Conservation (phyloP, 176 grass and related monocot species). For the Oryza meyeriana region DNA sequence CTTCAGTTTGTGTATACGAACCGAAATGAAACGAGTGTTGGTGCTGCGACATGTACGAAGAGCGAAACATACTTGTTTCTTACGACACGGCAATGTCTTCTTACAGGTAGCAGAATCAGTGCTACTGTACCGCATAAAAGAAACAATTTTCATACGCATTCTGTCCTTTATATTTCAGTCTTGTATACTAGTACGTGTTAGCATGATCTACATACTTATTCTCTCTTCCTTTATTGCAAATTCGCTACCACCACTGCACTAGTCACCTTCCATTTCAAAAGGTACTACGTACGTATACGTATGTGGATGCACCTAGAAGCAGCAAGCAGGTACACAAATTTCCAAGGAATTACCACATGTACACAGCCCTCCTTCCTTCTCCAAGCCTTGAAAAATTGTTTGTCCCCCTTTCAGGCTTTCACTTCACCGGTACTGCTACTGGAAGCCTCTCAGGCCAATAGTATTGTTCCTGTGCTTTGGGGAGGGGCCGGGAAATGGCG, state of each 20-base stretch:
- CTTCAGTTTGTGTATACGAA: too few species aligned
- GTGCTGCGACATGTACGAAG: neutral
- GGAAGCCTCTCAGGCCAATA: neutral
- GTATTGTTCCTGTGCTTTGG: neutral
- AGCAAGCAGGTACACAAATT: neutral
- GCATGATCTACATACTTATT: too few species aligned
- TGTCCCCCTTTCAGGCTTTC: conserved; percentile 17
- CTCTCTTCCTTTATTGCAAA: too few species aligned
- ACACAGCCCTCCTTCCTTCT: neutral
- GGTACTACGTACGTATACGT: too few species aligned
- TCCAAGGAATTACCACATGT: neutral
- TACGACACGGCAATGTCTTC: neutral
- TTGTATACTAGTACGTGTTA: neutral
- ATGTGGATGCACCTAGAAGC: neutral
- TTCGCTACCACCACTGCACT: neutral
- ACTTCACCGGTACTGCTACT: neutral
- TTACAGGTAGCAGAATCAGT: neutral
- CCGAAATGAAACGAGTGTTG: neutral
- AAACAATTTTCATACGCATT: neutral
- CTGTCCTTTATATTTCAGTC: neutral
- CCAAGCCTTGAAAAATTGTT: neutral
- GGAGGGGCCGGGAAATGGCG: neutral
- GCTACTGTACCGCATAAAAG: neutral
- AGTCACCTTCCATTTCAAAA: neutral
- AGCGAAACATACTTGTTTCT: neutral